Base-by-base conservation (phyloP, 2,329 filamentous ascomycete genomes). In the Pezicula rhizophila region DNA sequence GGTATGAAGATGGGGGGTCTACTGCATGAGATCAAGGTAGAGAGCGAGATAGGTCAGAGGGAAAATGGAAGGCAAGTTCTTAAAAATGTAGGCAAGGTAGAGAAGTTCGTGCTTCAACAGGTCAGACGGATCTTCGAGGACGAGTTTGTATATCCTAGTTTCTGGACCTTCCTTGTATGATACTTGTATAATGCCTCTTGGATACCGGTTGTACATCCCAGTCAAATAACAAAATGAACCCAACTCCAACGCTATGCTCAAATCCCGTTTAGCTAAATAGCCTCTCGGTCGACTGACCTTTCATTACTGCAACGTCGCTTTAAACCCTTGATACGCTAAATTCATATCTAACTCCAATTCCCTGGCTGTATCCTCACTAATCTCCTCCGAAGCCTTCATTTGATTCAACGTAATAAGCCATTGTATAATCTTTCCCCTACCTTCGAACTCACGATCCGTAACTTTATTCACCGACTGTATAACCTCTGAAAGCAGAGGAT, bases 81-180 rank as follows among this genome's bases (percentile, higher is more conserved):
- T 52, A 97, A 96, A 76, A 99, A 99, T 66, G 92, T 99, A 44
- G 92, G 93, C 51, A 99, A 99, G 75, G 93, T 99, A 50, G 93
- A 99, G 72, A 87, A 89, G 61, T 99, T 99, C 66, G 89, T 99
- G 49, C 76, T 99, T 51, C 92, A 97, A 66, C 92, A 97, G 69
- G 93, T 99, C 53, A 83, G 92, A 64, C 81, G 90, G 63, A 97
- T 99, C 60, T 97, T 99, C 63, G 93, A 99, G 69, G 93, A 97
- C 65, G 93, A 99, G 67, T 93, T 97, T 70, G 91, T 97, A 53
- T 97, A 95, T 70, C 93, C 93, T 40, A 96, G 91, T 68, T 97
- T 95, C 69, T 97, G 92, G 91, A 97, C 92, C 1, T 96, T 97
- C 67, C 72, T 99, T 60, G 85, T 97, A 40, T 96, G 40, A 58